phyloP scores from a whole-genome alignment of 352 stramenopile species.

The Phytophthora boehmeriae region DNA sequence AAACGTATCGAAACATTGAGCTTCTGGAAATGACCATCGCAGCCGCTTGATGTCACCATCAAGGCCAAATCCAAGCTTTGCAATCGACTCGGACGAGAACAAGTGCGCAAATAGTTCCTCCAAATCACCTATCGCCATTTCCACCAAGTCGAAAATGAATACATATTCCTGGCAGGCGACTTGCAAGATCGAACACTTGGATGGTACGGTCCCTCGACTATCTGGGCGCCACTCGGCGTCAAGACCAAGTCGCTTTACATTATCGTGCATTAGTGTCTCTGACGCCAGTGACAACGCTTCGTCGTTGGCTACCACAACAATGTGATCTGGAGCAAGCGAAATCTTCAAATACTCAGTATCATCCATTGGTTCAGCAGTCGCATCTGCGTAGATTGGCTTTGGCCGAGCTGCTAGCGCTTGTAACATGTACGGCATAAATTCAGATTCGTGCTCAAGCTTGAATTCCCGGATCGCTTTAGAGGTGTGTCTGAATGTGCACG shows the following conservation, averaged over 20 bases:
- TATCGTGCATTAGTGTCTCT: constrained; percentile 48
- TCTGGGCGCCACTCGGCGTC: constrained; percentile 79
- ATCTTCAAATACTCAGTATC: constrained; percentile 51
- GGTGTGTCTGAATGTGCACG: constrained; percentile 35
- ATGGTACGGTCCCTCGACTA: constrained; percentile 43
- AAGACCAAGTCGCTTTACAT: constrained; percentile 51
- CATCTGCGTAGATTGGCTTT: constrained; percentile 35
- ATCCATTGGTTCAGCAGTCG: constrained; percentile 32
- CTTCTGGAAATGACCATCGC: constrained; percentile 73
- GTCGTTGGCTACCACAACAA: constrained; percentile 69
- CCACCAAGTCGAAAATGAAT: constrained; percentile 73
- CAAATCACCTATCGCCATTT: constrained; percentile 57
- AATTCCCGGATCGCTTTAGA: constrained; percentile 63
- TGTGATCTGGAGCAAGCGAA: constrained; percentile 42
- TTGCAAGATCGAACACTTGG: constrained; percentile 71
- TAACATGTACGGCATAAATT: constrained; percentile 73
- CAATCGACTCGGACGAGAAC: constrained; percentile 51
- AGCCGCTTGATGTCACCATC: constrained; percentile 71
- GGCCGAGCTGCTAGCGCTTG: constrained; percentile 31
- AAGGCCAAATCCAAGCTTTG: constrained; percentile 73
- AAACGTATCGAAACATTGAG: constrained; percentile 66
- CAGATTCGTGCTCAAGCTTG: constrained; percentile 64
- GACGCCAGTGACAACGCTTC: constrained; percentile 54
- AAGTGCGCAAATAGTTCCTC: constrained; percentile 71
- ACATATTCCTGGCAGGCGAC: constrained; percentile 67